A percentile compares a stretch with the other conserved stretches of the same genome.
Conservation (phyloP, 164 flowering plant species). For the Vitis rotundifolia region DNA sequence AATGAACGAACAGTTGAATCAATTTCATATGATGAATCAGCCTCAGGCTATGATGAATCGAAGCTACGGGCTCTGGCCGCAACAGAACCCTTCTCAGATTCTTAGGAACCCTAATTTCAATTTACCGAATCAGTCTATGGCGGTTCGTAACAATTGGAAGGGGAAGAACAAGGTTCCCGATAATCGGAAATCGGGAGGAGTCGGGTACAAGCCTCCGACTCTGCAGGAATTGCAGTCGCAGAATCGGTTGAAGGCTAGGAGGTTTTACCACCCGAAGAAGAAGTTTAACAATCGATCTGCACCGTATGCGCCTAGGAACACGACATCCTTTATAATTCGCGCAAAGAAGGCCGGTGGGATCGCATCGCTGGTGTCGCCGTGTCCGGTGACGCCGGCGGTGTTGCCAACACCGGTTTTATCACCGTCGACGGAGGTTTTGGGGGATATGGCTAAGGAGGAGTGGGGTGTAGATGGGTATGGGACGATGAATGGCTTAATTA, state of each 20-base stretch:
- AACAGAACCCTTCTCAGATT: constrained; percentile 5
- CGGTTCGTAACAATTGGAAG: constrained; percentile 60
- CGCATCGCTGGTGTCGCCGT: constrained; percentile 78
- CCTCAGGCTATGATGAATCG: constrained; percentile 29
- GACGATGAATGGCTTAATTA: constrained; percentile 93
- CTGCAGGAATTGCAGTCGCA: constrained; percentile 69
- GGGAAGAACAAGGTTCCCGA: constrained; percentile 50
- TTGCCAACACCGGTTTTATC: constrained; percentile 85
- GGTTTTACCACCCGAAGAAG: constrained; percentile 69
- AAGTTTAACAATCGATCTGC: constrained; percentile 61
- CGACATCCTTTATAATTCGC: constrained; percentile 70
- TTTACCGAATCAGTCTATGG: constrained; percentile 15
- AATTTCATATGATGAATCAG: constrained; percentile 19
- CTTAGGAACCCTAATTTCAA: constrained; percentile 20
- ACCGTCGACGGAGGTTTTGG: constrained; percentile 81
- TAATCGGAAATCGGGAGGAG: constrained; percentile 21
- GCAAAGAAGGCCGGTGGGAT: constrained; percentile 85
- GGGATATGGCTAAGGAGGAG: constrained; percentile 91
- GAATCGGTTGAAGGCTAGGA: constrained; percentile 67
- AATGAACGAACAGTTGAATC: too few species aligned
- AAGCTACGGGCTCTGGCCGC: constrained; percentile 33
- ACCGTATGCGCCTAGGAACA: constrained; percentile 87
- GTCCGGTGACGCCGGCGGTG: constrained; percentile 78
- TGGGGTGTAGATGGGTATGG: constrained; percentile 99
- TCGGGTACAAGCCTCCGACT: constrained; percentile 68